Evolutionary conservation across 2,329 filamentous ascomycete species (phyloP).

Genomic region (Aureobasidium uvarum): DNA sequence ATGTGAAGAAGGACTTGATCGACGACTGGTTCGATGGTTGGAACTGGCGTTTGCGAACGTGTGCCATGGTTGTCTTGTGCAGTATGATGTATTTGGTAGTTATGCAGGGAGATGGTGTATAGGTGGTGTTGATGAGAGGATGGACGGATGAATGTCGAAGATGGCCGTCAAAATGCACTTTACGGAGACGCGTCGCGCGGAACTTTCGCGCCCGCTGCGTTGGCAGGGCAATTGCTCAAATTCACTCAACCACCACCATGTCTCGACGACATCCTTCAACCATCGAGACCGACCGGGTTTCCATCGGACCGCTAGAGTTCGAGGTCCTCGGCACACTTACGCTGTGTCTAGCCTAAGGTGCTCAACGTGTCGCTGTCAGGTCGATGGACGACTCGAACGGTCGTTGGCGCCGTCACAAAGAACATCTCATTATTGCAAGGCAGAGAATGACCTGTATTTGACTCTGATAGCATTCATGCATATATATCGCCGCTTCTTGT

Average conservation of each 20-base stretch:
- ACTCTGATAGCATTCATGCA: background rate
- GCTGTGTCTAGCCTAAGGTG: background rate
- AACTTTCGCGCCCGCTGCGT: background rate
- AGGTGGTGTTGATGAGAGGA: background rate
- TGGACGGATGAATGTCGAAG: background rate
- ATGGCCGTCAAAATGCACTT: background rate
- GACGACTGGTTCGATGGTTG: conserved; percentile 46
- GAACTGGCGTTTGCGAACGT: conserved; percentile 45
- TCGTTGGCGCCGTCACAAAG: background rate
- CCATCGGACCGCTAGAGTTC: background rate
- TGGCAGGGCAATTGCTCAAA: background rate
- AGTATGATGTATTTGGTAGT: conserved; percentile 2
- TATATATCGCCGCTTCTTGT: background rate
- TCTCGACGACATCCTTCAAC: background rate
- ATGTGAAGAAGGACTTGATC: conserved; percentile 47
- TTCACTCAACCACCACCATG: background rate
- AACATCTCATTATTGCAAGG: background rate
- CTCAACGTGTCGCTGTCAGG: background rate
- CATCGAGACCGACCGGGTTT: background rate
- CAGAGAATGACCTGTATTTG: background rate
- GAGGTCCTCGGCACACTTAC: background rate
- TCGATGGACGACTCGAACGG: background rate
- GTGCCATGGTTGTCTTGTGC: conserved; percentile 28
- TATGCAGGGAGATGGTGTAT: conserved; percentile 17
- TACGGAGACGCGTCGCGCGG: conserved; percentile 1